These are phyloP conservation scores for Elymus sibiricus DNA, from an alignment of 176 grass and related monocot genomes.

Conservation along the genomic window DNA sequence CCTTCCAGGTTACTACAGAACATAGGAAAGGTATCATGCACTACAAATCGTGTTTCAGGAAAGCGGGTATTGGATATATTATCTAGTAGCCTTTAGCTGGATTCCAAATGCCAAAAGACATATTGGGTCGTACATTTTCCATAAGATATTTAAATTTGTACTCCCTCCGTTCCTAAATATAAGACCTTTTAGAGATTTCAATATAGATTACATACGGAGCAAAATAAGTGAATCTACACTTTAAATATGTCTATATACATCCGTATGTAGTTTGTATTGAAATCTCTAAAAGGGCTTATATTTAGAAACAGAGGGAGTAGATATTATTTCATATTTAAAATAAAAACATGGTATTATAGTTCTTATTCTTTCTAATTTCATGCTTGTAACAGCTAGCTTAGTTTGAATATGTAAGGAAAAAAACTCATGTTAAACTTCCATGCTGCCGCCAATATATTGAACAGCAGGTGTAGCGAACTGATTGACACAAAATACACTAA, in stretches of 20 bases:
- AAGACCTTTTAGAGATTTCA: no score
- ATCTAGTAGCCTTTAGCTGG: not conserved
- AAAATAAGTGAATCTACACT: no score
- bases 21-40: not conserved
- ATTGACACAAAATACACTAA: not conserved
- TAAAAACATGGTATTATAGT: not conserved
- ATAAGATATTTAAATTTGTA: not conserved
- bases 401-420: not conserved
- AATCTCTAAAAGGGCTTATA: no score
- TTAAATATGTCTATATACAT: no score
- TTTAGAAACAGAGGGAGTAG: no score
- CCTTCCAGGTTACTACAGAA: slow-evolving; percentile 21
- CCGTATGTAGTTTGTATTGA: no score
- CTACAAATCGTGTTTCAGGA: not conserved
- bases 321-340: not conserved
- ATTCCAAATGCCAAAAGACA: slow-evolving; percentile 11
- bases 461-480: not conserved
- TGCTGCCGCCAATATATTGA: not conserved
- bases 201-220: no score
- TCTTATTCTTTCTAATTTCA: not conserved
- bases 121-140: not conserved
- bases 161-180: no score
- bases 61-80: not conserved
- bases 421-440: not conserved
- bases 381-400: not conserved